phyloP scores from a whole-genome alignment of 768 basidiomycete species.

The Dioszegia aurantiaca region DNA sequence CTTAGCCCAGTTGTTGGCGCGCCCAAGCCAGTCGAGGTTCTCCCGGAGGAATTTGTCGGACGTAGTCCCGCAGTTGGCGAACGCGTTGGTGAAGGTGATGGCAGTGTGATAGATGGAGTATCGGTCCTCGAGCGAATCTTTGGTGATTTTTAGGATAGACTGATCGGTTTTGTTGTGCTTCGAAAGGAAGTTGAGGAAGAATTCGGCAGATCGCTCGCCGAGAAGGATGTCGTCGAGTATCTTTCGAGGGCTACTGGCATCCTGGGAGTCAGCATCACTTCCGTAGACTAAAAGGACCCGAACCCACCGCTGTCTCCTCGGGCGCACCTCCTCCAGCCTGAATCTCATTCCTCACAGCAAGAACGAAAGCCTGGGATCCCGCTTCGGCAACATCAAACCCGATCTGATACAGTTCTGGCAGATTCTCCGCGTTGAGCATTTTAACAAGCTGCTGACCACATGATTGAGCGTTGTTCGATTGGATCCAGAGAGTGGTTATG shows the following conservation, averaged over 20 bases:
- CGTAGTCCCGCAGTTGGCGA: conserved; percentile 96
- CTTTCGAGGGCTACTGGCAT: conserved; percentile 22
- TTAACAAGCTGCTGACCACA: conserved; percentile 32
- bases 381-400: conserved; percentile 94
- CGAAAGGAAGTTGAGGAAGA: conserved; percentile 93
- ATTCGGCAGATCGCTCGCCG: conserved; percentile 85
- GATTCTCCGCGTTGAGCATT: conserved; percentile 54
- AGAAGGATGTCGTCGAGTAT: conserved; percentile 77
- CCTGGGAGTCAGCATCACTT: conserved; percentile 16
- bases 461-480: conserved; percentile 66
- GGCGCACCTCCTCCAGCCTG: conserved; percentile 25
- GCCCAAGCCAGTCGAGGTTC: conserved; percentile 92
- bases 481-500: conserved; percentile 84
- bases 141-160: conserved; percentile 85
- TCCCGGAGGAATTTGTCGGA: conserved; percentile 89
- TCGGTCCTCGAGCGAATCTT: conserved; percentile 86
- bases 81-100: conserved; percentile 92
- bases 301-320: conserved; percentile 8
- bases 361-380: conserved; percentile 86
- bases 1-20: conserved; percentile 97
- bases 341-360: conserved; percentile 59
- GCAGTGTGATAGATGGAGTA: conserved; percentile 98
- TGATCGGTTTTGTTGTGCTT: conserved; percentile 91
- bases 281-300: not conserved
- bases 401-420: conserved; percentile 84